Evolutionary conservation across 805 yeast genomes (phyloP), one percentile per base, ranked within the genome.

Genomic region (Ogataea trehalophila): DNA sequence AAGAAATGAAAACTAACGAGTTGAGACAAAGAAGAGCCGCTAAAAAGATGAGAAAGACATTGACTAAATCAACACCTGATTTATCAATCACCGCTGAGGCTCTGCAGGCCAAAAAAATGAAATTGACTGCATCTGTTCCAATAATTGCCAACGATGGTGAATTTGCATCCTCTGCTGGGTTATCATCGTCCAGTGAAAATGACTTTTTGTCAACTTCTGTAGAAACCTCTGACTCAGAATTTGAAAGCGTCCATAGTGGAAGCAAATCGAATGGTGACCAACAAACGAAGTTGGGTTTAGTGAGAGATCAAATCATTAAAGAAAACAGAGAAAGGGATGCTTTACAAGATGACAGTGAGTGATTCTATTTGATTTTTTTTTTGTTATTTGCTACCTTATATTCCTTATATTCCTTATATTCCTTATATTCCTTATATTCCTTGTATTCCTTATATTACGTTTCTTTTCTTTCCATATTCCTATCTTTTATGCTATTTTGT

Each of bases 41-140:
- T 6, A 52, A 57, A 41, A 60, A 52, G 34, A 56, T 62, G 44
- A 60, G 68, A 33, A 63, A 57, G 44, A 48, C 48, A 7, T 26
- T 26, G 2, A 9, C 61, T 55, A 22, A 53, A 57, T 41, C 54
- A 50, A 38, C 47, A 44, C 39, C 41, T 29, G 4, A 36, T 26
- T 17, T 51, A 47, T 20, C 18, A 17, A 46, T 45, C 18, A 63
- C 72, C 3, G 71, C 70, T 49, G 73, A 73, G 45, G 61, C 68
- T 42, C 65, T 73, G 17, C 54, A 68, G 16, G 57, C 70, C 49
- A 67, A 70, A 47, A 72, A 75, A 15, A 67, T 67, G 41, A 70
- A 72, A 46, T 68, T 77, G 22, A 70, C 74, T 35, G 70, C 79
- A 3, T 70, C 75, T 43, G 74, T 77, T 34, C 83, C 83, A 2